These are phyloP conservation scores for Fusarium sp. DNA, from an alignment of 2,329 filamentous ascomycete genomes.

Conservation along the genomic window DNA sequence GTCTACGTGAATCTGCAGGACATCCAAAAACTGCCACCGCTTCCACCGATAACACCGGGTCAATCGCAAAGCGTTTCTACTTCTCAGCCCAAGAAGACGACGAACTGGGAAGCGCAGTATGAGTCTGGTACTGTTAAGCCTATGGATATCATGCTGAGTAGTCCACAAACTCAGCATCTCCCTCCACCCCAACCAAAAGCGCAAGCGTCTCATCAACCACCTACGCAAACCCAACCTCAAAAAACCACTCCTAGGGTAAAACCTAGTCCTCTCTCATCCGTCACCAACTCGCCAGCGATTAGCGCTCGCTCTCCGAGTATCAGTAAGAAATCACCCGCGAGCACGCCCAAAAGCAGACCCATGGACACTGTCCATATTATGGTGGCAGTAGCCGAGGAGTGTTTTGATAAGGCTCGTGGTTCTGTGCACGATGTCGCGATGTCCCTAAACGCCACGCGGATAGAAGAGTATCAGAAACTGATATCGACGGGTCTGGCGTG, in stretches of 20 bases:
- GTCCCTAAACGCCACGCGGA: slow-evolving; percentile 54
- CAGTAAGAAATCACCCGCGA: slow-evolving; percentile 58
- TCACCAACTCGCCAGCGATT: slow-evolving; percentile 57
- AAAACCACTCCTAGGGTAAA: slow-evolving; percentile 49
- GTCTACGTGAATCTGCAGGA: slow-evolving; percentile 56
- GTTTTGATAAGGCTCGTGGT: slow-evolving; percentile 74
- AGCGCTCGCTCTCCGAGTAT: slow-evolving; percentile 57
- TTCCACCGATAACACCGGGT: slow-evolving; percentile 44
- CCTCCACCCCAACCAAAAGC: slow-evolving; percentile 26
- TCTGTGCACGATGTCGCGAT: slow-evolving; percentile 62
- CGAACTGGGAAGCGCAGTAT: slow-evolving; percentile 29
- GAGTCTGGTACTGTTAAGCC: slow-evolving; percentile 43
- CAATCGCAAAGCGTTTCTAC: slow-evolving; percentile 36
- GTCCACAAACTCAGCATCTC: slow-evolving; percentile 24
- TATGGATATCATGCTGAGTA: slow-evolving; percentile 45
- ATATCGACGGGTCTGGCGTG: slow-evolving; percentile 80
- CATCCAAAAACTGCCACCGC: slow-evolving; percentile 52
- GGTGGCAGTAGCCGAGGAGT: slow-evolving; percentile 80
- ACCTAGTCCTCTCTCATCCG: slow-evolving; percentile 55
- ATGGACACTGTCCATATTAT: slow-evolving; percentile 70
- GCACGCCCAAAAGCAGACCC: slow-evolving; percentile 56
- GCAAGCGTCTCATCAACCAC: slow-evolving; percentile 21
- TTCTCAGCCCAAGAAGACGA: slow-evolving; percentile 27
- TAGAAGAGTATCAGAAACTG: slow-evolving; percentile 77
- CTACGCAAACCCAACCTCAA: slow-evolving; percentile 31